phyloP scores from a whole-genome alignment of 1,284 basidiomycete species.

The Malassezia nana region DNA sequence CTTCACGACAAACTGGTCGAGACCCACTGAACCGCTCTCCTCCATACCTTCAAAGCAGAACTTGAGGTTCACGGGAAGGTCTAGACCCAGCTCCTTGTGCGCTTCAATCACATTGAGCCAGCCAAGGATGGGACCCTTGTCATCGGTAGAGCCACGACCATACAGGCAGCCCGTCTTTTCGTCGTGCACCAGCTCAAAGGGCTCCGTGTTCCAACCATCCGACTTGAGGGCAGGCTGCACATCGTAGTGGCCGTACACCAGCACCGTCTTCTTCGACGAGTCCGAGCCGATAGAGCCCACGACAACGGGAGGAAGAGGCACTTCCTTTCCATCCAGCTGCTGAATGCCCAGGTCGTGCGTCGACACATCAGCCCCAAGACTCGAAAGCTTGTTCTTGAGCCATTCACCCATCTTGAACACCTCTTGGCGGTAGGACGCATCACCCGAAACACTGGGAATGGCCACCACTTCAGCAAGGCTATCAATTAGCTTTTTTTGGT shows the following conservation, averaged over 20 bases:
- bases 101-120: slow-evolving; percentile 94
- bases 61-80: slow-evolving; percentile 84
- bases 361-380: slow-evolving; percentile 35
- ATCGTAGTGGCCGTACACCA: slow-evolving; percentile 63
- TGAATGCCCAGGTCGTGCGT: slow-evolving; percentile 59
- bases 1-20: slow-evolving; percentile 75
- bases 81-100: slow-evolving; percentile 61
- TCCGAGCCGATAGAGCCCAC: slow-evolving; percentile 66
- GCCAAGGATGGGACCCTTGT: slow-evolving; percentile 55
- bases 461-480: slow-evolving; percentile 41
- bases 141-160: slow-evolving; percentile 57
- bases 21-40: slow-evolving; percentile 83
- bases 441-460: slow-evolving; percentile 46
- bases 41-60: slow-evolving; percentile 98
- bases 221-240: slow-evolving; percentile 56
- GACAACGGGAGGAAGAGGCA: slow-evolving; percentile 73
- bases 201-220: slow-evolving; percentile 74
- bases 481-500: slow-evolving; percentile 36
- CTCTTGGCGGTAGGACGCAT: slow-evolving; percentile 41
- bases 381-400: slow-evolving; percentile 36
- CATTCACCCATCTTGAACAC: slow-evolving; percentile 46
- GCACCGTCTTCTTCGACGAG: slow-evolving; percentile 74
- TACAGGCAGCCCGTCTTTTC: slow-evolving; percentile 63
- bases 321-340: slow-evolving; percentile 65
- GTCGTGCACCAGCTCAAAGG: slow-evolving; percentile 69